Base-by-base conservation (phyloP, 192 early-diverging fungal genomes). In the Coemansia asiatica region DNA sequence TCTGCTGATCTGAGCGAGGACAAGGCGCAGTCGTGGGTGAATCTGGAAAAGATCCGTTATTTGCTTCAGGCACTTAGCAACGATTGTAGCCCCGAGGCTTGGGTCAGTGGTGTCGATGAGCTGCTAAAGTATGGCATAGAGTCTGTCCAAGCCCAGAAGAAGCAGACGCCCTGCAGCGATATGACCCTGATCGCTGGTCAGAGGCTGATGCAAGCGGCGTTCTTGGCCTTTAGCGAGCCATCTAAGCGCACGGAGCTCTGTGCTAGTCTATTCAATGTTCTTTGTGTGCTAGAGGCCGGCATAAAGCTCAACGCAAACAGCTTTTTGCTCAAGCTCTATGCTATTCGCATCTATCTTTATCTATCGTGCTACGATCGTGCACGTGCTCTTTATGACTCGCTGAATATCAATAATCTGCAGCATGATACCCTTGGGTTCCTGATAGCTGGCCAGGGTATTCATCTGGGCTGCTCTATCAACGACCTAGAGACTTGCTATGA, bases 391-490 rank as follows among this genome's bases (percentile, higher is more conserved):
- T 88, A 84, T 76, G 81, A 82, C 55, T 83, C 87, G 0, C 85
- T 98, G 83, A 88, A 90, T 57, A 88, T 96, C 72, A 98, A 98
- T 71, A 87, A 95, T 69, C 85, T 96, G n/a, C 92, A 95, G 78
- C 82, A 87, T 60, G 96, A 98, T 68, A 94, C 96, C 0, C 74
- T 96, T 56, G 89, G 88, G 61, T 88, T 84, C 64, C 55, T 79
- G 60, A 51, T 82, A 12, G 48, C 57, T 47, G 75, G 72, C 19
- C 61, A 83, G n/a, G 68, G 61, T 26, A 66, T 68, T 47, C 54
- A 56, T 10, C 64, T 83, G 18, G 72, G 72, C 23, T 79, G 65
- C 51, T 73, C 33, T 35, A 23, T 51, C 49, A 76, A 81, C 19
- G 84, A 90, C 4, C 65, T 86, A 18, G 63, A 69, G 5, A 61